Evolutionary conservation across 257 asterid genomes (phyloP).

Genomic region (Prunella vulgaris): DNA sequence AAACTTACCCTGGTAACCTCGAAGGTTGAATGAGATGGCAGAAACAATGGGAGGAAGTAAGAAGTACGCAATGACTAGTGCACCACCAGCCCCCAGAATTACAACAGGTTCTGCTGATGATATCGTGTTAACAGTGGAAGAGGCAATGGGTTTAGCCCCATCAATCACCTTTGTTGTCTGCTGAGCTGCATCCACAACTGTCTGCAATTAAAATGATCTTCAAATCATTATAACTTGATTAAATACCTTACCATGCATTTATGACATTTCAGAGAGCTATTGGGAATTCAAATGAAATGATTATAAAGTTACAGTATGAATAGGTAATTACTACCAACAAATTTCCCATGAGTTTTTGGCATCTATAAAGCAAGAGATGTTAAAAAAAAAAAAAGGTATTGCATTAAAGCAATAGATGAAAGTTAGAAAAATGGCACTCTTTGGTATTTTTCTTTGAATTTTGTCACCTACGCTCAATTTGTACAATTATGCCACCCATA

Average conservation of each 20-base stretch:
- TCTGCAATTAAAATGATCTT: constrained; percentile 41
- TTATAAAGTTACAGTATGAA: background rate
- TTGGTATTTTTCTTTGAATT: too few relatives aligned
- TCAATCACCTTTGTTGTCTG: constrained; percentile 75
- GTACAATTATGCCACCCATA: too few relatives aligned
- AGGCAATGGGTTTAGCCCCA: constrained; percentile 77
- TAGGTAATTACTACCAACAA: background rate
- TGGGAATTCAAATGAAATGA: background rate
- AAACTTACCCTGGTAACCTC: constrained; percentile 76
- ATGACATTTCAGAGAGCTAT: background rate
- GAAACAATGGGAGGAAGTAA: constrained; percentile 82
- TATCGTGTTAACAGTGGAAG: constrained; percentile 71
- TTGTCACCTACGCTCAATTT: too few relatives aligned
- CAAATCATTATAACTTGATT: background rate
- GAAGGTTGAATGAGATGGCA: constrained; percentile 61
- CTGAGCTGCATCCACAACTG: constrained; percentile 81
- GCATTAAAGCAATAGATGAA: background rate
- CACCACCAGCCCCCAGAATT: constrained; percentile 69
- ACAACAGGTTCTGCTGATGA: constrained; percentile 71
- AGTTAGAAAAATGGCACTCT: too few relatives aligned
- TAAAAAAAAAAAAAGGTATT: too few relatives aligned
- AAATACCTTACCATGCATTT: too few relatives aligned
- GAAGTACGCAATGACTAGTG: constrained; percentile 58
- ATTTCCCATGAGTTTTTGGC: constrained; percentile 2
- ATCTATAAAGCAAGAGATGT: background rate